A percentile compares a stretch with the other conserved stretches of the same genome.
phyloP scores from a whole-genome alignment of 2,329 filamentous ascomycete species.

The Dactylonectria macrodidyma region DNA sequence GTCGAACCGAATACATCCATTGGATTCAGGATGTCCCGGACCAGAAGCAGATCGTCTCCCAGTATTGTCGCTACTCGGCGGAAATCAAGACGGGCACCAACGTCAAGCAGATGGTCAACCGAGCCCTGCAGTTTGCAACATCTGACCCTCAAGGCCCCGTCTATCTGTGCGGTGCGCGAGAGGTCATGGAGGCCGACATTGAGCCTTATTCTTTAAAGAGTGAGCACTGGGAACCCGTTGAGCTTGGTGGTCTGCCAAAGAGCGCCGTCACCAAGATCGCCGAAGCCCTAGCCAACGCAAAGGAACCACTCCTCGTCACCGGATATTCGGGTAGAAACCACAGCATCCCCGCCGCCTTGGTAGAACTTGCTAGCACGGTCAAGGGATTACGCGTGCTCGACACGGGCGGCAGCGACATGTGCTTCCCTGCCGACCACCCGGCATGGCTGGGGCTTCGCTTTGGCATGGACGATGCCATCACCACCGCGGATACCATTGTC shows the following conservation, averaged over 20 bases:
- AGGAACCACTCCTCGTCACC: conserved; percentile 78
- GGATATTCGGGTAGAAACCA: conserved; percentile 82
- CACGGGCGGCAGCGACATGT: conserved; percentile 85
- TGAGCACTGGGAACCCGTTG: conserved; percentile 78
- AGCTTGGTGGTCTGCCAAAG: conserved; percentile 72
- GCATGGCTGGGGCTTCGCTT: conserved; percentile 80
- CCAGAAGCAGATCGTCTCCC: conserved; percentile 83
- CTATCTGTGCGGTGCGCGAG: conserved; percentile 83
- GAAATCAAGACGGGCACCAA: conserved; percentile 90
- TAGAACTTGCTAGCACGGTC: conserved; percentile 77
- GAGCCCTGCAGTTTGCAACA: conserved; percentile 85
- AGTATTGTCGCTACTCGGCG: conserved; percentile 87
- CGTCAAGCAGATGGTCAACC: conserved; percentile 90
- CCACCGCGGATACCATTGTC: conserved; percentile 85
- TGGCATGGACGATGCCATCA: conserved; percentile 81
- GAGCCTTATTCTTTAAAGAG: conserved; percentile 79
- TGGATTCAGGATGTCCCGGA: conserved; percentile 90
- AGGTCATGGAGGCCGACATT: conserved; percentile 90
- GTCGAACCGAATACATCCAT: conserved; percentile 87
- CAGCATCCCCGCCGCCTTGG: conserved; percentile 71
- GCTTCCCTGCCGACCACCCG: conserved; percentile 80
- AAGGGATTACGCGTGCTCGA: conserved; percentile 81
- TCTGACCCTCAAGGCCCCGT: conserved; percentile 85
- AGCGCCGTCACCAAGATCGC: conserved; percentile 72
- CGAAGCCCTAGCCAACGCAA: conserved; percentile 73